These are phyloP conservation scores for Testicularia cyperi DNA, from an alignment of 1,284 basidiomycete species.

Conservation along the genomic window DNA sequence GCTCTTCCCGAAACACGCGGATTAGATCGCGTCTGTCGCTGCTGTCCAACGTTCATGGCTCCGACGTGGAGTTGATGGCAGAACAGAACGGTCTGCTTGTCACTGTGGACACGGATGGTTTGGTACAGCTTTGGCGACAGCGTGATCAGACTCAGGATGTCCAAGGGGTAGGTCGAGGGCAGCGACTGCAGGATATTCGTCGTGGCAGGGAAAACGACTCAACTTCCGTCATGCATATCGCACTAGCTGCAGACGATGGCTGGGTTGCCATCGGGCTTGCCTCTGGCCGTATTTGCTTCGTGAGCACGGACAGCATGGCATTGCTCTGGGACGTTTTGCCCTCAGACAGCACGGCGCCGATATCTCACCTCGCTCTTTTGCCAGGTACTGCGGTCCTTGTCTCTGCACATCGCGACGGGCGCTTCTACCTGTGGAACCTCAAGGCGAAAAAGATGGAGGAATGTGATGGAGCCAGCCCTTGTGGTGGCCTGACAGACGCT, in stretches of 20 bases:
- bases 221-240: slow-evolving; percentile 24
- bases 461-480: too few relatives aligned
- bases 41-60: slow-evolving; percentile 73
- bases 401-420: slow-evolving; percentile 37
- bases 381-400: slow-evolving; percentile 14
- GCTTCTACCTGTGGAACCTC: slow-evolving; percentile 16
- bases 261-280: slow-evolving; percentile 70
- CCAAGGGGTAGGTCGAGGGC: slow-evolving; percentile 2
- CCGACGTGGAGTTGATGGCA: slow-evolving; percentile 79
- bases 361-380: too few relatives aligned
- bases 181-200: slow-evolving; percentile 6
- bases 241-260: slow-evolving; percentile 27
- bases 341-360: too few relatives aligned
- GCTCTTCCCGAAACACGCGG: background rate
- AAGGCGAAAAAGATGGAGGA: slow-evolving; percentile 10
- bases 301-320: slow-evolving; percentile 12
- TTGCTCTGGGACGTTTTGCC: slow-evolving; percentile 12
- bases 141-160: background rate
- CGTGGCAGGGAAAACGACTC: background rate
- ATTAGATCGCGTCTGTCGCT: slow-evolving; percentile 68
- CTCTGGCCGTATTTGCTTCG: slow-evolving; percentile 69
- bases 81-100: slow-evolving; percentile 71
- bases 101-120: slow-evolving; percentile 71
- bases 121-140: slow-evolving; percentile 23
- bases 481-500: too few relatives aligned